Evolutionary conservation across 169 alveolate species (phyloP).

Genomic region (Plasmodium vivax): DNA sequence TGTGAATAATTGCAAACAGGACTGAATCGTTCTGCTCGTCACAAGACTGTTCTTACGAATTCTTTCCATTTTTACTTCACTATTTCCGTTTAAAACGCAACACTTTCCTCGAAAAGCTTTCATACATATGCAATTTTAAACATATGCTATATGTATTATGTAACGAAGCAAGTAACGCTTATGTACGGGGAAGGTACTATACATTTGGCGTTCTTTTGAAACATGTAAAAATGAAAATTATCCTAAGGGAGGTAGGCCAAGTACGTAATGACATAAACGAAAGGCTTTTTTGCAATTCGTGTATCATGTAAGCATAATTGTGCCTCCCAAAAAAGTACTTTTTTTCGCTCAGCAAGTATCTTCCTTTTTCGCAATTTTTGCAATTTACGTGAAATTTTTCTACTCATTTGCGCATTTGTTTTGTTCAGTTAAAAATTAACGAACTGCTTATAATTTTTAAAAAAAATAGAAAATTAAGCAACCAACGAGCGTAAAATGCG

Average conservation of each 20-base stretch:
- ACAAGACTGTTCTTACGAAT: neutral
- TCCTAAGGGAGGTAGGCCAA: neutral
- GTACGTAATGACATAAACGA: neutral
- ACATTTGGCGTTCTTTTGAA: neutral
- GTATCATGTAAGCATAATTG: neutral
- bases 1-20: neutral
- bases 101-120: neutral
- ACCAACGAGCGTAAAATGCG: neutral
- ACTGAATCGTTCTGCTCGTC: neutral
- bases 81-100: neutral
- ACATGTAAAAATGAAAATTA: neutral
- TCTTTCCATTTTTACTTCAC: neutral
- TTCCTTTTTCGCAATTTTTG: neutral
- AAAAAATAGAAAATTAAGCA: neutral
- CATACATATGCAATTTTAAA: neutral
- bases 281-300: neutral
- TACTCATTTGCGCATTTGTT: neutral
- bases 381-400: neutral
- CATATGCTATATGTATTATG: neutral
- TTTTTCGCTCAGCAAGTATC: neutral
- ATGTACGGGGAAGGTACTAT: neutral
- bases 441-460: neutral
- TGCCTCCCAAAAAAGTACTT: neutral
- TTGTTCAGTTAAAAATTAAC: neutral
- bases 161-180: neutral